Evolutionary conservation across 257 asterid species (phyloP), one percentile per base, ranked within the genome.

Genomic region (Primulina eburnea): DNA sequence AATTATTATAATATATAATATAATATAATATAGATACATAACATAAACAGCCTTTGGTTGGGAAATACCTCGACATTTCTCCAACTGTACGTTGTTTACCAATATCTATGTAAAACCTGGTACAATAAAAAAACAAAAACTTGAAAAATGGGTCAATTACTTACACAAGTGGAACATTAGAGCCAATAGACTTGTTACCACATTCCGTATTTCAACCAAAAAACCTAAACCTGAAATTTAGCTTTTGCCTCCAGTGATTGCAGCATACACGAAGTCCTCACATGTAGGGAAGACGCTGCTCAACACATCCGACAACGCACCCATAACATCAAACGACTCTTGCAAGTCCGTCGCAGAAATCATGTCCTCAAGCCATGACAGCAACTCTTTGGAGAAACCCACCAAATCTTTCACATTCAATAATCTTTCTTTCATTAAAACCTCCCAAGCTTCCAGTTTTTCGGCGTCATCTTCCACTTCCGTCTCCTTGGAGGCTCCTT

Each of bases 351-450:
- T 33, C 9, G 97, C 86, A 0, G 92, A 81, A 9, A 76, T 80
- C 86, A 94, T 87, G 65, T 86, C 98, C 8, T 89, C 96, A 8
- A 94, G 95, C 97, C 97, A 94, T 1, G 90, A 65, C 35, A 91
- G 75, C 78, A 94, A 70, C 79, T 94, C 98, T 80, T 86, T 89
- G 71, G 97, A 91, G 78, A 88, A 94, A n/a, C 73, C 87, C 33
- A 87, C 90, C 93, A 91, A 84, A 52, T 92, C 98, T 78, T 83
- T 88, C 65, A 86, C 93, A 66, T 86, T 88, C 80, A 81, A 70
- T 21, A 89, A 64, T 64, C 73, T 89, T 64, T 94, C 96, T 78
- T 82, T 94, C 99, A 91, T 89, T 55, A 84, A 64, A 34, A 88
- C 73, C 84, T 94, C 99, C 99, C 99, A 91, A 10, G 67, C 72